Base-by-base conservation (phyloP, 768 basidiomycete species). In the Rhizopogon vinicolor region DNA sequence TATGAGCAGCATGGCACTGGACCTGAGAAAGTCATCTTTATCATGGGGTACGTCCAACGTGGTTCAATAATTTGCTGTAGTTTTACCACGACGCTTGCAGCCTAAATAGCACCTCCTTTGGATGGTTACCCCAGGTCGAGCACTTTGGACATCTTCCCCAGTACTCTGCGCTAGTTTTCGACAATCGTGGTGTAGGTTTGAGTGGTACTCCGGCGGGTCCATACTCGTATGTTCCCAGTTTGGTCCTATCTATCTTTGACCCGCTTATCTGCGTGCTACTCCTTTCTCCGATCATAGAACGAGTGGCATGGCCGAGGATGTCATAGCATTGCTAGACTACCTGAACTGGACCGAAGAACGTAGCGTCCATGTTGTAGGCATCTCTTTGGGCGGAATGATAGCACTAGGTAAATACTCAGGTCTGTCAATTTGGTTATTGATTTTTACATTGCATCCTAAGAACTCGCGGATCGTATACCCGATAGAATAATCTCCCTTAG, bases 321-420 rank as follows among this genome's bases (percentile, higher is more conserved):
- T 75, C 5, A 69, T 91, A 29, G 78, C 75, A 10, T 75, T 92
- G 4, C 74, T 93, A 5, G 78, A 93, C 61, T 79, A 82, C 60
- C 58, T 93, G 6, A 85, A 81, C 2, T 93, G 91, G 89, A 89
- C 79, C 0, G 75, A 65, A 7, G 69, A 79, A 9, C 79, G 80
- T 5, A 77, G 78, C 46, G 43, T 93, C 6, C 85, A 92, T 62
- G 68, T 93, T 33, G 85, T 93, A 19, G 87, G 91, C 7, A 70
- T 82, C 22, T 91, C 88, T 40, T 67, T 93, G 5, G 91, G 91
- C 2, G 91, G 91, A 5, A 93, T 92, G 91, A 89, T 91, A 49
- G 82, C 88, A 0, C 87, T 89, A 71, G 86, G 87, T 86, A 65
- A 25, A 13, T 13, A 59, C 40, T 14, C 2, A 16, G 16, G 35